phyloP scores from a whole-genome alignment of 441 rosid species.

The Euphorbia neoarborescens region DNA sequence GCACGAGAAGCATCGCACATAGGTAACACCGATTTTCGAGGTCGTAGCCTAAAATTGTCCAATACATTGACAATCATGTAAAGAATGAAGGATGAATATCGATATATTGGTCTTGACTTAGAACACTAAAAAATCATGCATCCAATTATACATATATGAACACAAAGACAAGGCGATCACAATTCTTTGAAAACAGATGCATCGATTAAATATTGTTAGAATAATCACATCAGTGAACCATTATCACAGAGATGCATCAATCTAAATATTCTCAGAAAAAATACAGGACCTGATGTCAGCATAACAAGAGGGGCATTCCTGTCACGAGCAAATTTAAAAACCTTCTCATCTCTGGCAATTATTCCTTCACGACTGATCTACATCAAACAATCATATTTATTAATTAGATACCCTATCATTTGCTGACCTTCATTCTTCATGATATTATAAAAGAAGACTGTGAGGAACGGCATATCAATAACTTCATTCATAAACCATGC shows the following conservation, averaged over 20 bases:
- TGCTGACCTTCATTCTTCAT: neutral
- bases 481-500: neutral
- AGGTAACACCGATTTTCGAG: too few relatives aligned
- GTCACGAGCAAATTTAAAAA: constrained; percentile 70
- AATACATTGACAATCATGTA: neutral
- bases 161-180: neutral
- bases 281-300: constrained; percentile 75
- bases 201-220: neutral
- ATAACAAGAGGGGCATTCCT: constrained; percentile 68
- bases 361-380: constrained; percentile 82
- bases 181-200: neutral
- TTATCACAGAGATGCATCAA: neutral
- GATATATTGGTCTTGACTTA: neutral
- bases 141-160: neutral
- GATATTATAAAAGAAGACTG: neutral
- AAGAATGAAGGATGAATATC: neutral
- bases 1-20: too few relatives aligned
- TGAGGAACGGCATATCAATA: neutral
- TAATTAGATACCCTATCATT: neutral
- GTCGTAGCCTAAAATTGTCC: neutral
- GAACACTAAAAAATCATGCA: neutral
- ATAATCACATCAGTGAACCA: neutral
- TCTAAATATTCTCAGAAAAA: neutral
- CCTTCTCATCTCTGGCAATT: constrained; percentile 76
- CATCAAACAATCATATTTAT: constrained; percentile 21